Conservation (phyloP, 2,329 filamentous ascomycete genomes). For the Exophiala bonariae region DNA sequence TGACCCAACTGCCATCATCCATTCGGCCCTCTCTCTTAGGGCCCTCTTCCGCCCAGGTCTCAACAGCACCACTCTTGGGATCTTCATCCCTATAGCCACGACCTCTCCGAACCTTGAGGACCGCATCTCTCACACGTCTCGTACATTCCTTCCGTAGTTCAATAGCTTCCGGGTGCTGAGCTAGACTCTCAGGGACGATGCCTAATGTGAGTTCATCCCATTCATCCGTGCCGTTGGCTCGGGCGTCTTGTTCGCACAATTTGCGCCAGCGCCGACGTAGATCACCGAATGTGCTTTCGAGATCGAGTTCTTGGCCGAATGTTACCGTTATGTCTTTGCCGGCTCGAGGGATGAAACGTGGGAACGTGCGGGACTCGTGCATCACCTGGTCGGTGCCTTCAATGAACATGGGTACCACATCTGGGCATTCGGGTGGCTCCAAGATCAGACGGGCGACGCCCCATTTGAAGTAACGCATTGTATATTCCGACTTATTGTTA, state of each 20-base stretch:
- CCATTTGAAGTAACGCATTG: constrained; percentile 98
- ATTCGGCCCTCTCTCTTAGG: constrained; percentile 54
- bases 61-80: constrained; percentile 70
- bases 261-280: constrained; percentile 72
- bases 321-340: constrained; percentile 70
- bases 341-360: constrained; percentile 75
- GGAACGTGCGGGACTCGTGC: constrained; percentile 77
- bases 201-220: constrained; percentile 44
- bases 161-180: constrained; percentile 71
- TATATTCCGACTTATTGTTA: constrained; percentile 47
- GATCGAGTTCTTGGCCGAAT: constrained; percentile 77
- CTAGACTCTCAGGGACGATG: constrained; percentile 64
- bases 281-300: constrained; percentile 74
- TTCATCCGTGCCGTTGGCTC: constrained; percentile 15
- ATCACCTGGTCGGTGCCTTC: constrained; percentile 87
- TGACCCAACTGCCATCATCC: constrained; percentile 59
- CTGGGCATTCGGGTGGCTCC: constrained; percentile 81
- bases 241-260: constrained; percentile 43
- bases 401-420: constrained; percentile 91
- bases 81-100: constrained; percentile 79
- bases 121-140: constrained; percentile 71
- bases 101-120: constrained; percentile 72
- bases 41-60: constrained; percentile 72
- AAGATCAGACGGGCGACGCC: constrained; percentile 88
- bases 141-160: constrained; percentile 79